Conservation (phyloP, 176 grass and related monocot species). For the Carex cristatella region DNA sequence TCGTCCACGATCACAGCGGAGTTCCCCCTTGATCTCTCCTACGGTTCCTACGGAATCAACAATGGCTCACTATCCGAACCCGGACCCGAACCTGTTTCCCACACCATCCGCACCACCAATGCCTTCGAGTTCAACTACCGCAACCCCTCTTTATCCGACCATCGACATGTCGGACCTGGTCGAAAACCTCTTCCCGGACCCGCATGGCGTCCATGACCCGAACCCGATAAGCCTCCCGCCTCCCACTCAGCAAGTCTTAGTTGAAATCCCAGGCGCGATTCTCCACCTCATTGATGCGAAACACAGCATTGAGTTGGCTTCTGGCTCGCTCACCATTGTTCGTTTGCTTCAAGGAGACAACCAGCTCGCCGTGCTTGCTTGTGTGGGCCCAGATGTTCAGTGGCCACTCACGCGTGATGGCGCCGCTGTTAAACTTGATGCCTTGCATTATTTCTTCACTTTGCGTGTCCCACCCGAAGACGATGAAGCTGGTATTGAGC, state of each 20-base stretch:
- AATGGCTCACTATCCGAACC: constrained; percentile 1
- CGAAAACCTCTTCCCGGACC: constrained; percentile 22
- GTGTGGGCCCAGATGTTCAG: constrained; percentile 32
- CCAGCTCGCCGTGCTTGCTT: constrained; percentile 48
- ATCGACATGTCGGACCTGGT: constrained; percentile 47
- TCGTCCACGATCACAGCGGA: neutral
- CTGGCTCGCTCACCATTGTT: constrained; percentile 56
- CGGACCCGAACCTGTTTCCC: constrained; percentile 4
- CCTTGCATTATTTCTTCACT: constrained; percentile 72
- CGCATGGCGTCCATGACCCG: neutral
- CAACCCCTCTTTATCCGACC: constrained; percentile 35
- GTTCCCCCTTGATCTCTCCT: neutral
- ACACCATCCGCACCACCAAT: constrained; percentile 42
- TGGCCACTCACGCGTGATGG: constrained; percentile 73
- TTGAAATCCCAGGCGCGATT: constrained; percentile 37
- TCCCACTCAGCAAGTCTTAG: constrained; percentile 38
- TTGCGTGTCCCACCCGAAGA: constrained; percentile 47
- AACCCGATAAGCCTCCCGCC: neutral
- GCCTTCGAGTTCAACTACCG: neutral
- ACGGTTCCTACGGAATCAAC: neutral
- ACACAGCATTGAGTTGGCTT: constrained; percentile 60
- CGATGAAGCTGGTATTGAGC: constrained; percentile 24
- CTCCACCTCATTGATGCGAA: constrained; percentile 67
- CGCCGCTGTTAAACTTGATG: constrained; percentile 64
- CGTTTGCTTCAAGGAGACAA: constrained; percentile 56